These are phyloP conservation scores for Ganoderma lucidum DNA, from an alignment of 1,284 basidiomycete species.

Conservation along the genomic window DNA sequence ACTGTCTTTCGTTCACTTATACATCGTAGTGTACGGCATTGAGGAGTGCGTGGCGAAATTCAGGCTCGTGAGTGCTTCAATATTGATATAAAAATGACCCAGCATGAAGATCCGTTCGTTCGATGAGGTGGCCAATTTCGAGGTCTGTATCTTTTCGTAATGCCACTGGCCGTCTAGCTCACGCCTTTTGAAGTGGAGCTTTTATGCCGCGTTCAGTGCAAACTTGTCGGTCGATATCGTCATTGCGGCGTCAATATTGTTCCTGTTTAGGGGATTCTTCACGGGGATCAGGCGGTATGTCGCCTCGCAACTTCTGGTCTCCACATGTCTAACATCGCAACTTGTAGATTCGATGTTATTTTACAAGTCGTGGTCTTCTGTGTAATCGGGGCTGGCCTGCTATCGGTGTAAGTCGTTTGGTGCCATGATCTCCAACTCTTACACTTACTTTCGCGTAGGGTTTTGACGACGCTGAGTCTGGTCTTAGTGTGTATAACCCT, in stretches of 20 bases:
- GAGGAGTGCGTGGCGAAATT: not conserved
- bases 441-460: slow-evolving; percentile 1
- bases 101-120: slow-evolving; percentile 1
- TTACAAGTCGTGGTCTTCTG: slow-evolving; percentile 17
- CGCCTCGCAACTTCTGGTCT: not conserved
- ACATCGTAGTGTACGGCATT: not conserved
- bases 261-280: slow-evolving; percentile 16
- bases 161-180: not conserved
- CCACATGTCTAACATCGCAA: not conserved
- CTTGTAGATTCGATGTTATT: slow-evolving; percentile 16
- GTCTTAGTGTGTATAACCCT: not conserved
- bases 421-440: not conserved
- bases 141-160: not conserved
- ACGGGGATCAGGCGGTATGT: slow-evolving; percentile 21
- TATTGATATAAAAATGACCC: not conserved
- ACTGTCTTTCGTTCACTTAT: not conserved
- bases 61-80: not conserved
- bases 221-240: not conserved
- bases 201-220: slow-evolving; percentile 1
- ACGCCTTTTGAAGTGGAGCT: not conserved
- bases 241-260: slow-evolving; percentile 10
- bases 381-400: slow-evolving; percentile 21
- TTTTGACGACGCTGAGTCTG: not conserved
- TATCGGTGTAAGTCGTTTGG: slow-evolving; percentile 11
- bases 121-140: not conserved